Percentiles rank a stretch among this genome's conserved stretches.
Evolutionary conservation across 2,329 filamentous ascomycete genomes (phyloP).

Genomic region (Aureobasidium mangrovei): DNA sequence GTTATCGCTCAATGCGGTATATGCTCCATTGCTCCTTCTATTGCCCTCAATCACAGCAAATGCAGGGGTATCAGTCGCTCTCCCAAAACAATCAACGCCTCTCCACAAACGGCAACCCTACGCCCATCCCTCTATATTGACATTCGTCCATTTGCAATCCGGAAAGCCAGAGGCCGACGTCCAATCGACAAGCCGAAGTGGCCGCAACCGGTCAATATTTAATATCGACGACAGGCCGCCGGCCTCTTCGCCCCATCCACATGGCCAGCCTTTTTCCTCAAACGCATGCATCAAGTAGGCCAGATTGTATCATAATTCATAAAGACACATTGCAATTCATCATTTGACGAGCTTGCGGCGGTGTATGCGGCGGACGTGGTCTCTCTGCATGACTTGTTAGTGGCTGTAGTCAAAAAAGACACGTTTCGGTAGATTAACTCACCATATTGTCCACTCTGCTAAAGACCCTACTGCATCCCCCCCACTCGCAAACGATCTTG

Average conservation of each 20-base stretch:
- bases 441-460: constrained; percentile 56
- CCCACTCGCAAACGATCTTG: constrained; percentile 50
- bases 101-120: not conserved
- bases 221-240: constrained; percentile 4
- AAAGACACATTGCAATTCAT: not conserved
- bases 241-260: not conserved
- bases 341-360: constrained; percentile 11
- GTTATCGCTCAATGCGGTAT: not conserved
- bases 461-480: constrained; percentile 49
- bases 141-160: not conserved
- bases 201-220: not conserved
- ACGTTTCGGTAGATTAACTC: constrained; percentile 18
- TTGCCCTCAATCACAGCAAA: constrained; percentile 9
- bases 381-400: constrained; percentile 17
- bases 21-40: constrained; percentile 3
- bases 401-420: not conserved
- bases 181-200: constrained; percentile 2
- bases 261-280: not conserved
- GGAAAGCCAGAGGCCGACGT: not conserved
- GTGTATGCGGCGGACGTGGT: constrained; percentile 21
- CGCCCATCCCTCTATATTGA: not conserved
- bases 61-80: constrained; percentile 8
- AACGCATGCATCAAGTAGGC: constrained; percentile 4
- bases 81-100: not conserved
- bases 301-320: constrained; percentile 2